These are phyloP conservation scores for Carex kokanica DNA, from an alignment of 176 grass and related monocot genomes.

Conservation along the genomic window DNA sequence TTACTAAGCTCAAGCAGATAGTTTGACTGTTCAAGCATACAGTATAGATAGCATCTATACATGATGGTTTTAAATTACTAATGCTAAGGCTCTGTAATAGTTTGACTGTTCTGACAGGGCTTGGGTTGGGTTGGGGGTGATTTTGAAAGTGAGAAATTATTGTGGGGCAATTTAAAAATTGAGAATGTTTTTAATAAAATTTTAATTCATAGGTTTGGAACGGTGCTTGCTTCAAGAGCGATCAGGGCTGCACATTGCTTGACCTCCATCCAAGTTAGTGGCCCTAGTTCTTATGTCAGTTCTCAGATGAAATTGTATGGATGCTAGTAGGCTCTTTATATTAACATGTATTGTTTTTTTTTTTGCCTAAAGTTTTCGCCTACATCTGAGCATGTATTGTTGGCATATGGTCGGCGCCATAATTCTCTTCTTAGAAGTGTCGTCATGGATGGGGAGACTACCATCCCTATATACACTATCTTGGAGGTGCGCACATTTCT, in stretches of 20 bases:
- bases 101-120: background rate
- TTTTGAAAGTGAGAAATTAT: background rate
- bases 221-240: slow-evolving; percentile 76
- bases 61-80: background rate
- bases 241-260: slow-evolving; percentile 98
- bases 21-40: background rate
- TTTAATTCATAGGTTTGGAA: slow-evolving; percentile 53
- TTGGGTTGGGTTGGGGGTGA: background rate
- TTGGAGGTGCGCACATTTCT: slow-evolving; percentile 65
- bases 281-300: background rate
- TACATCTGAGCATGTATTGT: slow-evolving; percentile 87
- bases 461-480: slow-evolving; percentile 91
- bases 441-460: slow-evolving; percentile 83
- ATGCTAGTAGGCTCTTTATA: background rate
- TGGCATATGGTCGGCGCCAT: slow-evolving; percentile 98
- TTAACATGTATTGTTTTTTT: slow-evolving; percentile 29
- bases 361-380: slow-evolving; percentile 80
- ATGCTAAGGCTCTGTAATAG: background rate
- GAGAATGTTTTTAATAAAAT: background rate
- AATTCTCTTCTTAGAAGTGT: slow-evolving; percentile 79
- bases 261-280: slow-evolving; percentile 94
- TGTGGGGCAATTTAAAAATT: background rate
- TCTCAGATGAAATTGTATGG: background rate
- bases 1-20: background rate
- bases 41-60: background rate